A percentile compares a stretch with the other conserved stretches of the same genome.
phyloP scores from a whole-genome alignment of 306 rosid genomes.

The Cajanus cajan region DNA sequence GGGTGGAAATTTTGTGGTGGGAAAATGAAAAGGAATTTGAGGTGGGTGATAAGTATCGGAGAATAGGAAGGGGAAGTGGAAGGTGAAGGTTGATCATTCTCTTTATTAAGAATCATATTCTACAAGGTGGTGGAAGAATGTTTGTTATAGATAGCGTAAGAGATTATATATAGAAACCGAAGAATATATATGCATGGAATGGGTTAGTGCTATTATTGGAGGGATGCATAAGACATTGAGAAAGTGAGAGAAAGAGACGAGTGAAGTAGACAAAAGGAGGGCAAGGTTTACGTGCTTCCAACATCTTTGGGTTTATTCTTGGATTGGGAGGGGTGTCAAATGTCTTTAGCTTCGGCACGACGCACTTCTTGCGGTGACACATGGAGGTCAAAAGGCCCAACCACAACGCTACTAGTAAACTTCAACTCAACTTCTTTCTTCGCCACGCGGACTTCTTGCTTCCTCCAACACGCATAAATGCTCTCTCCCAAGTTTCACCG shows the following conservation, averaged over 20 bases:
- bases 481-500: neutral
- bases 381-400: neutral
- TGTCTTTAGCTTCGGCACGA: neutral
- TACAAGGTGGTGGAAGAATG: neutral
- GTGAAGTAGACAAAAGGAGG: neutral
- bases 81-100: neutral
- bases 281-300: slow-evolving; percentile 22
- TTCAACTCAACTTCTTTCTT: neutral
- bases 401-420: neutral
- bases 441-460: neutral
- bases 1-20: neutral
- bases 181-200: too few species aligned
- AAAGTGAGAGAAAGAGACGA: neutral
- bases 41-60: neutral
- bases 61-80: neutral
- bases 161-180: too few species aligned
- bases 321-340: neutral
- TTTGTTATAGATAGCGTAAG: neutral
- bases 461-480: neutral
- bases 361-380: neutral
- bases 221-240: neutral
- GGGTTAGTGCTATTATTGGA: neutral
- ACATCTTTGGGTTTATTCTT: slow-evolving; percentile 23
- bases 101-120: slow-evolving; percentile 9
- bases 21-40: neutral